Evolutionary conservation across 192 early-diverging fungal genomes (phyloP).

Genomic region (Pecoramyces ruminantium): DNA sequence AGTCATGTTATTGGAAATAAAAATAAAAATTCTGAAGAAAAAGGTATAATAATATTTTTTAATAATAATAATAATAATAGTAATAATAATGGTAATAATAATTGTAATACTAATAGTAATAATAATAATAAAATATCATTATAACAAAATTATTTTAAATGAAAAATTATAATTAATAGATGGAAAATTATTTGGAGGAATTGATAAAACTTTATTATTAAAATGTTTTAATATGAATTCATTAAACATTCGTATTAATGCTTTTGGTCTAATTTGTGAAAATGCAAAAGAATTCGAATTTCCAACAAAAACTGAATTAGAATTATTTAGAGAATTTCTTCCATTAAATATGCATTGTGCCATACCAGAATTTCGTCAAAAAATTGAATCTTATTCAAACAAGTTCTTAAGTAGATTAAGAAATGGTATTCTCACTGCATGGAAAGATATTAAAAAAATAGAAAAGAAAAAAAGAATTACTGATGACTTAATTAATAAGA

Average conservation of each 20-base stretch:
- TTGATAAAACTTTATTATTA: neutral
- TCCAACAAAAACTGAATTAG: neutral
- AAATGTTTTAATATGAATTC: neutral
- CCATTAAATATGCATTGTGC: neutral
- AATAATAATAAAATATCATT: too few relatives aligned
- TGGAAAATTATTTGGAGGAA: neutral
- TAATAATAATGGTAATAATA: too few relatives aligned
- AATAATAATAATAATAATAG: too few relatives aligned
- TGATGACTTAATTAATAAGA: neutral
- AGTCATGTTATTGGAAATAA: neutral
- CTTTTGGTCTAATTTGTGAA: neutral
- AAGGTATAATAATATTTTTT: too few relatives aligned
- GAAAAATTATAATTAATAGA: too few relatives aligned
- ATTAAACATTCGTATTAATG: neutral
- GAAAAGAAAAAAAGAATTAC: neutral
- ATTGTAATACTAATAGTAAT: too few relatives aligned
- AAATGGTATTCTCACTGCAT: neutral
- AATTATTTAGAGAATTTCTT: neutral
- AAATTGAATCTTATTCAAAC: neutral
- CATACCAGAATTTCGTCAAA: neutral
- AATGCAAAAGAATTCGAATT: neutral
- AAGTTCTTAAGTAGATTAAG: neutral
- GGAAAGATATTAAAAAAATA: neutral
- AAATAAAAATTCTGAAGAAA: neutral
- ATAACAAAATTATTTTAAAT: too few relatives aligned